Conservation (phyloP, 169 alveolate species). For the Plasmodium cynomolgi region DNA sequence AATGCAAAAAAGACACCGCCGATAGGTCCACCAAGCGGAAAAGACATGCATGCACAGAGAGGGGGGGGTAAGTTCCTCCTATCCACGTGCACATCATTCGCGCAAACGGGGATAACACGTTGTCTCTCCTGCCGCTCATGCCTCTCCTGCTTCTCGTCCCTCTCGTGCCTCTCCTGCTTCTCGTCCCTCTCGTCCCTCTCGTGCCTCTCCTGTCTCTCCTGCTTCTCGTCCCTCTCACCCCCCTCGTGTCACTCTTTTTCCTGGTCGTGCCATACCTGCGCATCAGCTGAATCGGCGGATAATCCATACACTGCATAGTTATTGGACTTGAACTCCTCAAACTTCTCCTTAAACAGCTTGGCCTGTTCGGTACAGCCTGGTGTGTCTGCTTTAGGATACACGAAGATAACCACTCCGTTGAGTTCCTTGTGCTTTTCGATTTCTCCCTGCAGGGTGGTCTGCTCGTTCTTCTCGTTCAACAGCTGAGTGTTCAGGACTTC, state of each 20-base stretch:
- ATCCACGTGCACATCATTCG: not conserved
- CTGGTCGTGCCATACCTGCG: not conserved
- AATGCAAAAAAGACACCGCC: not conserved
- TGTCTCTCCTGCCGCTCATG: too few species aligned
- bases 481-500: conserved; percentile 72
- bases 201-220: too few species aligned
- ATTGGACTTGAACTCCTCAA: conserved; percentile 43
- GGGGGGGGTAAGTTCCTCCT: too few species aligned
- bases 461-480: conserved; percentile 66
- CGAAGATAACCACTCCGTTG: conserved; percentile 83
- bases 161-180: too few species aligned
- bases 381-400: conserved; percentile 83
- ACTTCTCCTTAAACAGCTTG: conserved; percentile 68
- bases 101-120: not conserved
- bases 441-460: conserved; percentile 68
- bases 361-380: conserved; percentile 87
- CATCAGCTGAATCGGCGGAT: conserved; percentile 78
- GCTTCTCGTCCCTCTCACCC: too few species aligned
- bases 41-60: not conserved
- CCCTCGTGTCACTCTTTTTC: not conserved
- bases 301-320: conserved; percentile 79
- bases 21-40: not conserved
- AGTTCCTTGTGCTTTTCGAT: conserved; percentile 68
- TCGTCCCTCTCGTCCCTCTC: too few species aligned
- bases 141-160: too few species aligned